Evolutionary conservation across 139 green algal species (phyloP).

Genomic region (Desmodesmus armatus): DNA sequence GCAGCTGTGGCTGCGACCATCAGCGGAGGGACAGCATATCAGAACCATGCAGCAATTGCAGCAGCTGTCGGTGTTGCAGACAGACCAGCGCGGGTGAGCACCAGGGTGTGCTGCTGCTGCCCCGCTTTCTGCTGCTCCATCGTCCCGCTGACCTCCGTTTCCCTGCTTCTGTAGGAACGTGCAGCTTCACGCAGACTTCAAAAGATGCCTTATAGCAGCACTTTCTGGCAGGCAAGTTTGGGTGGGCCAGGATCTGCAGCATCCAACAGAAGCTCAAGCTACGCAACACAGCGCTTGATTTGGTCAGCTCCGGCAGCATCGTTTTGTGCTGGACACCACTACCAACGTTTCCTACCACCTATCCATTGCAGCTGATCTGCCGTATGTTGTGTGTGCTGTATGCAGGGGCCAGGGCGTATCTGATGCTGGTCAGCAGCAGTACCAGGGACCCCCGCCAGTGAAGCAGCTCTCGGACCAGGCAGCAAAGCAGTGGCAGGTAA

Average conservation of each 20-base stretch:
- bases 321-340: too few species aligned
- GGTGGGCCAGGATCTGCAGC: too few species aligned
- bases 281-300: too few species aligned
- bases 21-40: conserved; percentile 7
- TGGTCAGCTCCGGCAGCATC: too few species aligned
- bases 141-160: neutral
- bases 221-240: conserved; percentile 51
- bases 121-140: neutral
- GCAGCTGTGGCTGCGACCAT: conserved; percentile 14
- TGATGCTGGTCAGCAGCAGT: neutral
- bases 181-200: conserved; percentile 57
- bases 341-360: too few species aligned
- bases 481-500: conserved; percentile 35
- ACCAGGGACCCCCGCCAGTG: neutral
- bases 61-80: conserved; percentile 16
- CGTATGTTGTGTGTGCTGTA: too few species aligned
- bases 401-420: neutral
- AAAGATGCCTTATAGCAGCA: conserved; percentile 53
- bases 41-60: neutral
- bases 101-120: neutral
- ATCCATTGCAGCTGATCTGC: too few species aligned
- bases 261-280: neutral
- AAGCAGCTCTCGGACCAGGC: conserved; percentile 4
- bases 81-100: conserved; percentile 22
- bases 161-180: neutral